Base-by-base conservation (phyloP, 331 rosid species). In the Arachis monticola region DNA sequence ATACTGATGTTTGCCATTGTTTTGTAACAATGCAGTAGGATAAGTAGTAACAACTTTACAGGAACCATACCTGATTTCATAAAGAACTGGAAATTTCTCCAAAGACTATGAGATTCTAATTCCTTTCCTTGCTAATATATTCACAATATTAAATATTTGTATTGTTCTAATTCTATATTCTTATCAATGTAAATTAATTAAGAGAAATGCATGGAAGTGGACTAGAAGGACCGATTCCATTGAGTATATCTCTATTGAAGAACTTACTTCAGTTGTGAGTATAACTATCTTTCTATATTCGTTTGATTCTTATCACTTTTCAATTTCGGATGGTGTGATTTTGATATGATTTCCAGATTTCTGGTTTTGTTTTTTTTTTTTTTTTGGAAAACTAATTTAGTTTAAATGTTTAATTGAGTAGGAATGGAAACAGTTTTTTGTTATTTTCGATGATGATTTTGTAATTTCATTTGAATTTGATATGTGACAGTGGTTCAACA, bases 151-250 rank as follows among this genome's bases (percentile, higher is more conserved):
- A 22, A 64, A 57, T 64, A 6, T 35, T 5, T 7, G 9, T n/a
- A 64, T 64, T 53, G 17, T 51, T 65, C 55, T 55, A 13, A 3
- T 6, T 50, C 57, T 55, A 7, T 45, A 38, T 59, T 5, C 57
- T 52, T 52, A 52, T n/a, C 57, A 12, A 3, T 52, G 22, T 52
- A 52, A 60, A 57, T 74, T 44, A 32, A 40, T 83, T 47, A 32
- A 91, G 97, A 86, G 88, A 89, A 86, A 82, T 91, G 82, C 89
- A 88, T 76, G 91, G 82, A 27, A 89, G 90, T 78, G 97, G 97
- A 83, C 90, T 91, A 55, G 77, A 74, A 70, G 97, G 97, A 70
- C 91, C 91, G 61, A 81, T 89, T 73, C 93, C 97, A 4, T 79
- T 83, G 70, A 81, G 80, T 30, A 72, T 89, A 66, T 87, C 90